Base-by-base conservation (phyloP, 164 flowering plant genomes). In the Pachysandra terminalis region DNA sequence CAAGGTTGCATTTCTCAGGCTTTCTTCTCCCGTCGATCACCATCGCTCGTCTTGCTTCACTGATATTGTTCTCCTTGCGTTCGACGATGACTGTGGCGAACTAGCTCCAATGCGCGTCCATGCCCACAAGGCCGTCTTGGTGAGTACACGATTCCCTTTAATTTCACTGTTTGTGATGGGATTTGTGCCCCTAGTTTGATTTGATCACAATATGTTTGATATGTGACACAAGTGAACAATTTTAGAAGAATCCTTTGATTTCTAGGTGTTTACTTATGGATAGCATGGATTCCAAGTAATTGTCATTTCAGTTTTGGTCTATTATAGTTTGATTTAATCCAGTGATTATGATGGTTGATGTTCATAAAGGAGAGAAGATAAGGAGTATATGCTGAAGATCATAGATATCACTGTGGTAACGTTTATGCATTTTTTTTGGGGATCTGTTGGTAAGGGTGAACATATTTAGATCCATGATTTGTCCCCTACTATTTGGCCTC, bases 111-210 rank as follows among this genome's bases (percentile, higher is more conserved):
- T 78, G 15, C 68, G 86, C 16, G 77, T 93, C 19, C 84, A 79
- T 0, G 98, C 98, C 22, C 96, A 93, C 65, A 87, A 82, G 70
- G 88, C 96, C 58, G 81, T 93, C 57, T 63, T 93, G 84, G 96
- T 92, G 49, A 72, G 81, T 68, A 25, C 62, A 66, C 71, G 41
- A 32, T 72, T 12, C 4, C 17, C 23, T 3, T 5, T 2, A 19
- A 64, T 19, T 41, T 16, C 10, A 1, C 41, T 25, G 19, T 40
- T 21, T 6, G 15, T n/a, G 69, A 17, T 49, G 35, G 14, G 53
- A 23, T 25, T 25, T 52, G 37, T 19, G 8, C 12, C 51, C n/a
- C 15, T 64, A 24, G 40, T 64, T 55, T 64, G 14, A 22, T 55
- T n/a, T 55, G 58, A 41, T 19, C 53, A 0, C 28, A 14, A 54